Conservation (phyloP, 345 rosid genomes). For the Carallia pectinifolia region DNA sequence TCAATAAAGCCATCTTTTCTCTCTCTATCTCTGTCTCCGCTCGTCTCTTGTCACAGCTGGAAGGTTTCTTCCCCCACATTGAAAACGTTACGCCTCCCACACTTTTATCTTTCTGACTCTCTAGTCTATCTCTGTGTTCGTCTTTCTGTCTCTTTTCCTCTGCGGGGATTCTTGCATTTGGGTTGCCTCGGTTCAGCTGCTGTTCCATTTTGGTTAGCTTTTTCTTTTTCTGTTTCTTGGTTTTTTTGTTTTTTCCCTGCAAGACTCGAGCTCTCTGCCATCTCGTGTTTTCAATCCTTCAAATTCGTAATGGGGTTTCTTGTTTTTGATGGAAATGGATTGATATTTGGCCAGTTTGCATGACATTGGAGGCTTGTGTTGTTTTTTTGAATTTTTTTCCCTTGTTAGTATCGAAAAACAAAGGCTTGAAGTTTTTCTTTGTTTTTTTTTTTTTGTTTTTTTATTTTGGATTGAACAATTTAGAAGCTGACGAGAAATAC, state of each 20-base stretch:
- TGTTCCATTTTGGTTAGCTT: background rate
- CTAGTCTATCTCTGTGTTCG: background rate
- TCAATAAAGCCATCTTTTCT: background rate
- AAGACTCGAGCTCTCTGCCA: background rate
- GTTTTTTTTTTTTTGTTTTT: no score
- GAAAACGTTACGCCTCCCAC: slow-evolving; percentile 28
- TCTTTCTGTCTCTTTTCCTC: background rate
- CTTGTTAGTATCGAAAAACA: background rate
- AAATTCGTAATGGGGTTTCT: background rate
- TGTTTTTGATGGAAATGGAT: no score
- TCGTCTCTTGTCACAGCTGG: no score
- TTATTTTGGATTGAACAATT: no score
- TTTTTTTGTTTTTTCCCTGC: background rate
- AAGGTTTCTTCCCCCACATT: background rate
- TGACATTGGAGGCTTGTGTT: no score
- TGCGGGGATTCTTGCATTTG: background rate
- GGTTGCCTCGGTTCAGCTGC: background rate
- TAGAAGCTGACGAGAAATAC: no score
- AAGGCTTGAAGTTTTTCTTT: no score
- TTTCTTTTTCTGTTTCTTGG: background rate
- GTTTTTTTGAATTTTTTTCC: no score
- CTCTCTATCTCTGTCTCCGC: no score
- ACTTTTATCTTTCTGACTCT: slow-evolving; percentile 13
- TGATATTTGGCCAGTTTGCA: no score
- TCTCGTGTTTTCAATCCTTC: background rate